phyloP scores from a whole-genome alignment of 352 stramenopile genomes.

The Peronospora destructor region DNA sequence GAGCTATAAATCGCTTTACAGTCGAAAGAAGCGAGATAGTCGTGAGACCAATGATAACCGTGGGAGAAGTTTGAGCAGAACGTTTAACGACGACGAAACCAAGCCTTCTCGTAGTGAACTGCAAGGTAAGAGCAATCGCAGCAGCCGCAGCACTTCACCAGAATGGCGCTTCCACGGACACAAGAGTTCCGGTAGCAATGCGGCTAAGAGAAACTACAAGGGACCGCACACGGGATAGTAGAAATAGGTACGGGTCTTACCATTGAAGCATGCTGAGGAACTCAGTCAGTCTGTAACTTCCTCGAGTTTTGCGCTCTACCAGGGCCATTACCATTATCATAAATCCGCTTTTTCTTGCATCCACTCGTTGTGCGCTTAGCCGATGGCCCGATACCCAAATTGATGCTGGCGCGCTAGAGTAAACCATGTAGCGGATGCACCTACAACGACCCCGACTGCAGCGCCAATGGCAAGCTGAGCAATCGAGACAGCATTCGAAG shows the following conservation, averaged over 20 bases:
- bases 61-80: constrained; percentile 14
- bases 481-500: constrained; percentile 14
- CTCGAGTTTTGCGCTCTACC: neutral
- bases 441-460: constrained; percentile 27
- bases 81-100: constrained; percentile 9
- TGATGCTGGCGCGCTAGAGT: constrained; percentile 21
- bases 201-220: constrained; percentile 24
- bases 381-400: constrained; percentile 30
- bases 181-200: constrained; percentile 11
- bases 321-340: constrained; percentile 5
- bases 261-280: constrained; percentile 3
- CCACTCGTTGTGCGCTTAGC: constrained; percentile 7
- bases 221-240: constrained; percentile 30
- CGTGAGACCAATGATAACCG: constrained; percentile 2
- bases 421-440: constrained; percentile 31
- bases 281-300: constrained; percentile 10
- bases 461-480: constrained; percentile 26
- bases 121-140: constrained; percentile 8
- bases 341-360: constrained; percentile 2
- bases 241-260: constrained; percentile 2
- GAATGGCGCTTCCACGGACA: constrained; percentile 7
- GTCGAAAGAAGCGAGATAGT: constrained; percentile 5
- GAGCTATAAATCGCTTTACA: constrained; percentile 16
- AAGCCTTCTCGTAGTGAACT: constrained; percentile 1
- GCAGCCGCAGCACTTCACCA: constrained; percentile 6